Conservation (phyloP, 106 monocot genomes). For the Allium cepa region DNA sequence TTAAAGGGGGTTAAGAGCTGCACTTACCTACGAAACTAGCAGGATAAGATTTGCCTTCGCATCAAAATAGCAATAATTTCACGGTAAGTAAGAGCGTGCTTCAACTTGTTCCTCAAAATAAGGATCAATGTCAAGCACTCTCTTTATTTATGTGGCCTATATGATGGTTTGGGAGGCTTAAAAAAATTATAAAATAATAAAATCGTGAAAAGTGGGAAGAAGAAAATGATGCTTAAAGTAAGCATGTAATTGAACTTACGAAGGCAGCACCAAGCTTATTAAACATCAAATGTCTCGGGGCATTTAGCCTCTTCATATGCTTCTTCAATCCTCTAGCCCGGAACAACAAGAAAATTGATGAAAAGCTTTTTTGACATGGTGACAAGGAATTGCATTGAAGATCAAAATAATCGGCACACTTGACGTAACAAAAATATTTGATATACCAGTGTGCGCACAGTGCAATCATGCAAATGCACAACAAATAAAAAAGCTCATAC, state of each 20-base stretch:
- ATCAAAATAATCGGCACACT: too few relatives aligned
- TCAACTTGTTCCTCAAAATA: conserved; percentile 74
- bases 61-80: conserved; percentile 79
- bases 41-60: conserved; percentile 82
- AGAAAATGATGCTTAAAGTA: neutral
- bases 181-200: neutral
- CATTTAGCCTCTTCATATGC: conserved; percentile 92
- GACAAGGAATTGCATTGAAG: too few relatives aligned
- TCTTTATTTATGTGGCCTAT: conserved; percentile 79
- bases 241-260: conserved; percentile 35
- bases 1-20: neutral
- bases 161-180: conserved; percentile 92
- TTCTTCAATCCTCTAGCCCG: conserved; percentile 91
- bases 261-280: conserved; percentile 91
- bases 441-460: too few relatives aligned
- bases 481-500: too few relatives aligned
- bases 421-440: too few relatives aligned
- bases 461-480: too few relatives aligned
- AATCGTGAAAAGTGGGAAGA: neutral
- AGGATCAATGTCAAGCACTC: conserved; percentile 88
- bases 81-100: conserved; percentile 72
- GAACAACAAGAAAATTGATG: neutral
- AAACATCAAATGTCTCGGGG: conserved; percentile 86
- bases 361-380: too few relatives aligned
- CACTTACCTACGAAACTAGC: conserved; percentile 89